phyloP scores from a whole-genome alignment of 805 yeast species.

The Wickerhamiella nectarea region DNA sequence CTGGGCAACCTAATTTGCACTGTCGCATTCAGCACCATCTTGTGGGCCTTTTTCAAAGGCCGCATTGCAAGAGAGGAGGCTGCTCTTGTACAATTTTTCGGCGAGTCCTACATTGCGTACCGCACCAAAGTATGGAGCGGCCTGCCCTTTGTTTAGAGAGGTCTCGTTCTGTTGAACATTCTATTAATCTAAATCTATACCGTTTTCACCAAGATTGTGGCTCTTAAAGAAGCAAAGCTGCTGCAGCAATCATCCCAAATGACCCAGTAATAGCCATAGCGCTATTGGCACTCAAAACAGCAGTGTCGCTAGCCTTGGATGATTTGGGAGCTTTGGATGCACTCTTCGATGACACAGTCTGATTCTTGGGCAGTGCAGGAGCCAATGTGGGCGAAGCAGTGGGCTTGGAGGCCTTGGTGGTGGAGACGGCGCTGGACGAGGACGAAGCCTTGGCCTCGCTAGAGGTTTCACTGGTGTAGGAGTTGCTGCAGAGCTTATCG shows the following conservation, averaged over 20 bases:
- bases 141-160: conserved; percentile 58
- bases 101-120: conserved; percentile 47
- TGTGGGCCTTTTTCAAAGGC: conserved; percentile 53
- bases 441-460: too few relatives aligned
- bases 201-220: too few relatives aligned
- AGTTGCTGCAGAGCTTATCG: not conserved
- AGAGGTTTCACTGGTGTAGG: too few relatives aligned
- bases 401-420: not conserved
- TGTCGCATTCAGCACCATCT: conserved; percentile 38
- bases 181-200: not conserved
- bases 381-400: too few relatives aligned
- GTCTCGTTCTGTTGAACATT: too few relatives aligned
- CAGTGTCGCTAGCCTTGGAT: not conserved
- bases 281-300: conserved; percentile 2
- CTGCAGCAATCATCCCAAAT: conserved; percentile 2
- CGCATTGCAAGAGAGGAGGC: conserved; percentile 62
- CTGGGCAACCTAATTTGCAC: conserved; percentile 53
- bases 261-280: conserved; percentile 3
- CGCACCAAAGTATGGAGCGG: conserved; percentile 36
- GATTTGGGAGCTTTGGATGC: too few relatives aligned
- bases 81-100: conserved; percentile 54
- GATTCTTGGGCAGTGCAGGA: too few relatives aligned
- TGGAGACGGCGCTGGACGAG: not conserved
- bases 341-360: too few relatives aligned
- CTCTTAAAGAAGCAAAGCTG: not conserved